Evolutionary conservation across 2,329 filamentous ascomycete species (phyloP).

Genomic region (Fusarium praegraminearum): DNA sequence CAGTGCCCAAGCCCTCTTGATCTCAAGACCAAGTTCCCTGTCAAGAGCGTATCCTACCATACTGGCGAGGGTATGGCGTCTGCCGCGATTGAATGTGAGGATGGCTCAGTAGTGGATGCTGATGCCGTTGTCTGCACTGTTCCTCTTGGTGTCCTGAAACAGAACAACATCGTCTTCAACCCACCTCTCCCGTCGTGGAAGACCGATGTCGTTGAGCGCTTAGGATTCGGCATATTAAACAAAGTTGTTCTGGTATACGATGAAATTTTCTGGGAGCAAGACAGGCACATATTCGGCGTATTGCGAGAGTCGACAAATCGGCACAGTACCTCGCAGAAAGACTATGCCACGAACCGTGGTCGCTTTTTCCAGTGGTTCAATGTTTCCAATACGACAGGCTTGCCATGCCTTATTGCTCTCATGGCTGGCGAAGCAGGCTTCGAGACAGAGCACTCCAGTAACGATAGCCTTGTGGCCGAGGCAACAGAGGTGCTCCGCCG

Average conservation of each 20-base stretch:
- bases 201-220: conserved; percentile 78
- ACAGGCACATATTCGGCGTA: conserved; percentile 93
- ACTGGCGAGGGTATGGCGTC: conserved; percentile 59
- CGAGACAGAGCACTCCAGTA: conserved; percentile 81
- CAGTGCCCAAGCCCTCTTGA: conserved; percentile 81
- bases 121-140: conserved; percentile 92
- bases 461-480: conserved; percentile 82
- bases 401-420: conserved; percentile 88
- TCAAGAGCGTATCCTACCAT: conserved; percentile 78
- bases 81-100: conserved; percentile 77
- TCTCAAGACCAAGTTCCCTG: conserved; percentile 77
- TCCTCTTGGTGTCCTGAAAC: conserved; percentile 90
- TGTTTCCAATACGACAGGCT: conserved; percentile 86
- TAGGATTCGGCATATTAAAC: conserved; percentile 95
- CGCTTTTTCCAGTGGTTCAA: conserved; percentile 99
- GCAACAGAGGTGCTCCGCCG: conserved; percentile 82
- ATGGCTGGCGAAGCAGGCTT: conserved; percentile 97
- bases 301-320: conserved; percentile 78
- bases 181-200: conserved; percentile 93
- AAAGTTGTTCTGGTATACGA: conserved; percentile 95
- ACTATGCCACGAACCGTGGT: conserved; percentile 84
- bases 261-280: conserved; percentile 88
- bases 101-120: conserved; percentile 82
- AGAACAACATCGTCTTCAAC: conserved; percentile 84
- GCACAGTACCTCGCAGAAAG: conserved; percentile 79